Evolutionary conservation across 768 basidiomycete species (phyloP).

Genomic region (Termitomyces sp.): DNA sequence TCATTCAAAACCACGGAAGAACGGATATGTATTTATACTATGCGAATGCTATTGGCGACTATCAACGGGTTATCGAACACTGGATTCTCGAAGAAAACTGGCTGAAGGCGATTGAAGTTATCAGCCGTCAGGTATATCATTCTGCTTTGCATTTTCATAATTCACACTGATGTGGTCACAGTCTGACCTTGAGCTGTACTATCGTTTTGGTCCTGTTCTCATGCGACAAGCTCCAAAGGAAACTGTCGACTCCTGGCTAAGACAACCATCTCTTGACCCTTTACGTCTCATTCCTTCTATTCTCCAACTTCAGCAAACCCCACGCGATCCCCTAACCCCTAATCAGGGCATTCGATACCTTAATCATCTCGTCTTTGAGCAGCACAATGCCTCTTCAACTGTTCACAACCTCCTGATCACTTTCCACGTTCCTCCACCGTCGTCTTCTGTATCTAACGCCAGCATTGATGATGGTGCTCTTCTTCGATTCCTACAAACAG

Average conservation of each 20-base stretch:
- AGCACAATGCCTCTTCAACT: conserved; percentile 75
- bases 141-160: conserved; percentile 3
- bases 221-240: conserved; percentile 85
- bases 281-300: conserved; percentile 86
- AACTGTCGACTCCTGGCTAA: conserved; percentile 90
- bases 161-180: conserved; percentile 26
- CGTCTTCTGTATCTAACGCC: conserved; percentile 29
- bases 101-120: conserved; percentile 84
- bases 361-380: conserved; percentile 78
- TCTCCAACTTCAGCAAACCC: conserved; percentile 72
- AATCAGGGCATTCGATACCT: conserved; percentile 92
- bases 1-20: conserved; percentile 90
- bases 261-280: conserved; percentile 76
- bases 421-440: conserved; percentile 62
- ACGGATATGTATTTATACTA: conserved; percentile 91
- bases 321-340: conserved; percentile 66
- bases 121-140: conserved; percentile 75
- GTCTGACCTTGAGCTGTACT: conserved; percentile 87
- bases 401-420: conserved; percentile 94
- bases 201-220: conserved; percentile 86
- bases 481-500: conserved; percentile 76
- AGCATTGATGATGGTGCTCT: conserved; percentile 68
- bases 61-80: conserved; percentile 82
- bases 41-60: conserved; percentile 79
- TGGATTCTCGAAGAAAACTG: conserved; percentile 93